Evolutionary conservation across 2,329 filamentous ascomycete species (phyloP), one percentile per base, ranked within the genome.

Genomic region (Curvularia spicifera): DNA sequence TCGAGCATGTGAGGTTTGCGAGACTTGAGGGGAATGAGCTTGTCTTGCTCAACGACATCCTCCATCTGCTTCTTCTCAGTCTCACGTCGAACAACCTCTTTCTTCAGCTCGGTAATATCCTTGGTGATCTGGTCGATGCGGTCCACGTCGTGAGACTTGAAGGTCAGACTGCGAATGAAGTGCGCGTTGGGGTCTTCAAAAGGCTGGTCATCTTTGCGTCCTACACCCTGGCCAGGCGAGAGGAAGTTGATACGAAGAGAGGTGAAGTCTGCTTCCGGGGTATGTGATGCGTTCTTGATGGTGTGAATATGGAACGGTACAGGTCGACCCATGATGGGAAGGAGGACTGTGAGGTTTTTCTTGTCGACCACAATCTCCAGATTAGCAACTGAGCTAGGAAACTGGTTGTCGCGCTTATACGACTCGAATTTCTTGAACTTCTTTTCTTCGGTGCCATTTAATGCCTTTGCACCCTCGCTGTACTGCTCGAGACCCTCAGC

Each of bases 31-130:
- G 97, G 93, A 67, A 96, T 83, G 51, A 99, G 87, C 81, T 99
- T 99, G 76, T 99, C 95, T 78, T 99, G 95, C 78, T 98, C 95
- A 5, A 99, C 93, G 22, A 99, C 95, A 78, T 99, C 95, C 76
- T 99, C 95, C 90, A 99, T 90, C 69, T 99, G 94, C 81, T 99
- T 99, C 87, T 98, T 97, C 79, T 97, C 94, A 71, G 97, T 93
- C 78, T 99, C 95, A 69, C 92, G 91, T 78, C 96, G 93, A 42
- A 91, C 87, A 5, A 91, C 88, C 67, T 94, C 91, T 75, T 95
- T 96, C 82, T 97, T 96, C 82, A 99, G 89, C 72, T 97, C 95
- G 10, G 92, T 94, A 69, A 99, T 98, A 72, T 96, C 91, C 60
- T 90, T 90, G 12, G 93, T 90, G 66, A 99, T 95, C 70, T 96